Evolutionary conservation across 2,329 filamentous ascomycete species (phyloP).

Genomic region (Fusarium compactum): DNA sequence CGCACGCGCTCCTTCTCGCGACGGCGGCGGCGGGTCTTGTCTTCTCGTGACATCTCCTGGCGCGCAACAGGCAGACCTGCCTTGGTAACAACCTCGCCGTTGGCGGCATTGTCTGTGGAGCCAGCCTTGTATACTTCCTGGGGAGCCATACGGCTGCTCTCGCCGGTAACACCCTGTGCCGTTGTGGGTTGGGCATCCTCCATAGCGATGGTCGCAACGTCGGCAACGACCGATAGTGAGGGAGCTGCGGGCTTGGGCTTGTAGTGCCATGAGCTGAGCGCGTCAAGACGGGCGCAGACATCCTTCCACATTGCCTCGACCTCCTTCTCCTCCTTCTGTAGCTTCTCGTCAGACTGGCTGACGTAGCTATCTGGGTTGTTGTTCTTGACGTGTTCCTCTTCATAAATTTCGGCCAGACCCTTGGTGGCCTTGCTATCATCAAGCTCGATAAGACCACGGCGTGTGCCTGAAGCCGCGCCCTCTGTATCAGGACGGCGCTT

Average conservation of each 20-base stretch:
- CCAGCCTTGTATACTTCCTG: constrained; percentile 94
- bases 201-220: constrained; percentile 92
- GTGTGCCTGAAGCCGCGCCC: constrained; percentile 68
- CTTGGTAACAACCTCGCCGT: constrained; percentile 81
- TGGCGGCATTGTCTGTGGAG: constrained; percentile 68
- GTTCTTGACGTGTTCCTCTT: constrained; percentile 86
- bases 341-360: constrained; percentile 84
- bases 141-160: constrained; percentile 83
- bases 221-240: constrained; percentile 86
- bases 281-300: constrained; percentile 83
- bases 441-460: constrained; percentile 81
- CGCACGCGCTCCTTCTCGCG: constrained; percentile 87
- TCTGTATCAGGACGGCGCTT: constrained; percentile 82
- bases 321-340: constrained; percentile 84
- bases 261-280: constrained; percentile 94
- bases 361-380: constrained; percentile 83
- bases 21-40: constrained; percentile 80
- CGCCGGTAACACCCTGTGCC: constrained; percentile 77
- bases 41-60: constrained; percentile 89
- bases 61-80: constrained; percentile 81
- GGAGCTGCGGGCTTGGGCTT: constrained; percentile 87
- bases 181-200: constrained; percentile 93
- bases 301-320: constrained; percentile 87
- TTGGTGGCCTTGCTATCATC: constrained; percentile 90
- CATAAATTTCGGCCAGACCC: constrained; percentile 91